These are phyloP conservation scores for Epichloe baconii DNA, from an alignment of 2,329 filamentous ascomycete genomes.

Conservation along the genomic window DNA sequence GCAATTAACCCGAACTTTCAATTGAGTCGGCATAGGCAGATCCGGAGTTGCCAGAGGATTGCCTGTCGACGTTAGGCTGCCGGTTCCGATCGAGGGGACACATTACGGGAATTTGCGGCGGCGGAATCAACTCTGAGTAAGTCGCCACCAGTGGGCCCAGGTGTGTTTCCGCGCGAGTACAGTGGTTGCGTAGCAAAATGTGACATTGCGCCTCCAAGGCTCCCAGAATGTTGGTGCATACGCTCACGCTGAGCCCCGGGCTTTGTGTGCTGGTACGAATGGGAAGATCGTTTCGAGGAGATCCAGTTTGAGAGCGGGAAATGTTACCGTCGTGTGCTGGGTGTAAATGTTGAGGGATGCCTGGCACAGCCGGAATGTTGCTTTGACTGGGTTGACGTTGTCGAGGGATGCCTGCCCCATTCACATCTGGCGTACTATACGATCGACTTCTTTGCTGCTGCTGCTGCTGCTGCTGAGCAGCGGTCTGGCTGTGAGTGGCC, in stretches of 20 bases:
- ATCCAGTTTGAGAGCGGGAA: constrained; percentile 70
- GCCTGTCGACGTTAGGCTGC: constrained; percentile 12
- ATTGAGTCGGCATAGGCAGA: constrained; percentile 51
- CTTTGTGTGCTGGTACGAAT: constrained; percentile 59
- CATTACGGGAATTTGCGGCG: constrained; percentile 27
- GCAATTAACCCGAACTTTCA: constrained; percentile 93
- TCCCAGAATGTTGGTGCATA: constrained; percentile 33
- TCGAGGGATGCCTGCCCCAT: constrained; percentile 49
- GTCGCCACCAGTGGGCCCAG: constrained; percentile 20
- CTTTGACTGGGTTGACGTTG: constrained; percentile 40
- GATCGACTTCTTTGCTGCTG: constrained; percentile 66
- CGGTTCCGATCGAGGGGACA: constrained; percentile 32
- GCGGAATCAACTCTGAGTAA: constrained; percentile 26
- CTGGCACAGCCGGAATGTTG: constrained; percentile 57
- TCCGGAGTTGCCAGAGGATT: constrained; percentile 32
- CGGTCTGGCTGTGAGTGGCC: constrained; percentile 41
- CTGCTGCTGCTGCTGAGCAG: constrained; percentile 30
- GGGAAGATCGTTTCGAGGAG: constrained; percentile 57
- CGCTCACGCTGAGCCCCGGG: constrained; percentile 52
- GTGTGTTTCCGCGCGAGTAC: constrained; percentile 34
- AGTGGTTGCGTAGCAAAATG: constrained; percentile 44
- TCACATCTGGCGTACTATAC: constrained; percentile 91
- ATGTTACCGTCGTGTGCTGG: constrained; percentile 48
- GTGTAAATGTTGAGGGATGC: constrained; percentile 59
- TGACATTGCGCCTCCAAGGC: constrained; percentile 37